Conservation (phyloP, 23 red algal genomes). For the Gracilaria gracilis region DNA sequence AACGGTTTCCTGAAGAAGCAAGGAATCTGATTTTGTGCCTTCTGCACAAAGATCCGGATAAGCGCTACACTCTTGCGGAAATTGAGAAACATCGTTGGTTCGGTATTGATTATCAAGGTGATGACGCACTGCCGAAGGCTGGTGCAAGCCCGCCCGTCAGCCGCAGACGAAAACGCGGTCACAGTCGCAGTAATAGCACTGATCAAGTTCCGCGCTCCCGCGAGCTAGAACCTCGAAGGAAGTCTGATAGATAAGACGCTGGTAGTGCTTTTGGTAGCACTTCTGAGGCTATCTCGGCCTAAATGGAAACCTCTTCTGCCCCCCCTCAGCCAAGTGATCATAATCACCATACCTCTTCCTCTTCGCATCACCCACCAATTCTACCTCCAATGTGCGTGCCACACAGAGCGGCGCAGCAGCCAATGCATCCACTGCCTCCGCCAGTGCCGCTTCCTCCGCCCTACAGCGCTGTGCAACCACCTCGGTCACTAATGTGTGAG, state of each 20-base stretch:
- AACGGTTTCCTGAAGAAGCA: slow-evolving; percentile 62
- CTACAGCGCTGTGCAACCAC: slow-evolving; percentile 16
- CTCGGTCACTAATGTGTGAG: background rate
- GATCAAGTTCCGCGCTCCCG: slow-evolving; percentile 56
- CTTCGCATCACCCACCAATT: slow-evolving; percentile 45
- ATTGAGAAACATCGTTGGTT: slow-evolving; percentile 81
- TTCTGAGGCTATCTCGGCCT: background rate
- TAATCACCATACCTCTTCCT: slow-evolving; percentile 10
- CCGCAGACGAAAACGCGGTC: slow-evolving; percentile 36
- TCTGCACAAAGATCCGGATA: slow-evolving; percentile 79
- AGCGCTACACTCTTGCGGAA: slow-evolving; percentile 64
- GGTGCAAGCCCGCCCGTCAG: slow-evolving; percentile 54
- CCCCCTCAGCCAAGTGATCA: background rate
- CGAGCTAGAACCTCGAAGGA: slow-evolving; percentile 31
- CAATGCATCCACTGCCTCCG: slow-evolving; percentile 33
- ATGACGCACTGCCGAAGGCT: slow-evolving; percentile 51
- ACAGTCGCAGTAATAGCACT: slow-evolving; percentile 55
- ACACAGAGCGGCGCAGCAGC: background rate
- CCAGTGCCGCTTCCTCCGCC: slow-evolving; percentile 41
- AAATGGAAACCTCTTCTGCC: background rate
- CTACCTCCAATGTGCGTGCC: slow-evolving; percentile 35
- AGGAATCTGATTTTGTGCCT: slow-evolving; percentile 68
- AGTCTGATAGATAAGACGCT: slow-evolving; percentile 38
- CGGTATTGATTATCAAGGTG: slow-evolving; percentile 59
- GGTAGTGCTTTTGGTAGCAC: background rate